Evolutionary conservation across 1,284 basidiomycete species (phyloP), one percentile per base, ranked within the genome.

Genomic region (Trichosporon asahii): DNA sequence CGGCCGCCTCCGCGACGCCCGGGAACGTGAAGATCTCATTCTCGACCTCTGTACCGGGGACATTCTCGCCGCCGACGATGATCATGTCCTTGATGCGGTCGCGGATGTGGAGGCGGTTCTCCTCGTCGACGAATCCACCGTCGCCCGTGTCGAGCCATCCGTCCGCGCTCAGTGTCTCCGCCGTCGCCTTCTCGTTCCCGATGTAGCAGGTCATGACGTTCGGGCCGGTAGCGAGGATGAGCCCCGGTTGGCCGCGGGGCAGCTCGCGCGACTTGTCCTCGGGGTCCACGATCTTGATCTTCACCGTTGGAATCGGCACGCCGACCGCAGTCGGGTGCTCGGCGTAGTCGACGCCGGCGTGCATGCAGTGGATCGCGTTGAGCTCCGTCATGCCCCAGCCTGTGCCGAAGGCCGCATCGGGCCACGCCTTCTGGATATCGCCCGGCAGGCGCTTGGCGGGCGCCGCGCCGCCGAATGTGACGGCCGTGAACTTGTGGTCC

Each of bases 121-220:
- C 80, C 8, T 75, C 71, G 64, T 80, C 78, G 9, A 81, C 44
- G 35, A 65, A 74, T 0, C 75, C 81, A 2, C 77, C 69, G 73
- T 82, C 81, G 11, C 81, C 81, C 15, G 81, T 77, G 72, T 82
- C 77, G 23, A 82, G 72, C 81, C 81, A 82, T 15, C 81, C 81
- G 37, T 81, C 78, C 2, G 21, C 21, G 68, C 78, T 78, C 8
- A 80, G 14, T 9, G 68, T 65, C 44, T 66, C 68, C 18, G n/a
- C 27, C 6, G 68, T 70, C 1, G 69, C 69, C 61, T 70, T 77
- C 14, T 33, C 57, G 29, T 69, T 67, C 35, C 40, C 61, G n/a
- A 72, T 73, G 68, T 81, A 81, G 64, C 75, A 74, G 57, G 77
- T 79, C 81, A 82, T 82, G 46, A 81, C 74, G 64, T 81, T 77